Evolutionary conservation across 306 rosid species (phyloP).

Genomic region (Rosa rugosa): DNA sequence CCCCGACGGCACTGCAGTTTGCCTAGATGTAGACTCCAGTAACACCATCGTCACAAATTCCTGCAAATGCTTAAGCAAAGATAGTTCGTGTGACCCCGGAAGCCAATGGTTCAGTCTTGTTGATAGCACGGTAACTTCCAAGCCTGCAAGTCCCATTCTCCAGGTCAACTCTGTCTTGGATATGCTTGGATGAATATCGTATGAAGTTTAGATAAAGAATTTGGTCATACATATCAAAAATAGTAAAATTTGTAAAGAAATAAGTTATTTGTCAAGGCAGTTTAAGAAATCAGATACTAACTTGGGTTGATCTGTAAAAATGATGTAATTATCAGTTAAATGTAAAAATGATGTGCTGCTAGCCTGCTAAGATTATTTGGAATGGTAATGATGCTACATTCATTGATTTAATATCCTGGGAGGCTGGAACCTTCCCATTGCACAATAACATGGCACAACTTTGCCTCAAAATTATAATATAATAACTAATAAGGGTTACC

Average conservation of each 20-base stretch:
- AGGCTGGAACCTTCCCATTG: not conserved
- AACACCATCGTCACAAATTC: constrained; percentile 55
- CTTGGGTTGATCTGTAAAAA: not conserved
- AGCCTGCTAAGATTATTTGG: not conserved
- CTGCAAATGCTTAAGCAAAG: constrained; percentile 69
- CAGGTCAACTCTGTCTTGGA: constrained; percentile 13
- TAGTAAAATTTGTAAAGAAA: not conserved
- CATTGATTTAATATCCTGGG: not conserved
- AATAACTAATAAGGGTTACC: not conserved
- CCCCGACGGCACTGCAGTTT: constrained; percentile 42
- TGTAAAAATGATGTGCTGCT: not conserved
- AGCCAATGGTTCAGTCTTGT: constrained; percentile 90
- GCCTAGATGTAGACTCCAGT: constrained; percentile 66
- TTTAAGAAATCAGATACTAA: not conserved
- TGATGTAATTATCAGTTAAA: not conserved
- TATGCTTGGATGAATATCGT: constrained; percentile 11
- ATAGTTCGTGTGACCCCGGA: constrained; percentile 57
- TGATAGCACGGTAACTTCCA: constrained; percentile 46
- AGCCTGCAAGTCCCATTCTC: constrained; percentile 14
- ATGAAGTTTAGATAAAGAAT: not conserved
- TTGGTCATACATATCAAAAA: not conserved
- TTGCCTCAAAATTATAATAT: not conserved
- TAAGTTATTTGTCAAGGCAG: not conserved
- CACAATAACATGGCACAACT: not conserved
- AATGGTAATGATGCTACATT: not conserved